phyloP scores from a whole-genome alignment of 2,329 filamentous ascomycete species.

The Penicillium sclerotigenum region DNA sequence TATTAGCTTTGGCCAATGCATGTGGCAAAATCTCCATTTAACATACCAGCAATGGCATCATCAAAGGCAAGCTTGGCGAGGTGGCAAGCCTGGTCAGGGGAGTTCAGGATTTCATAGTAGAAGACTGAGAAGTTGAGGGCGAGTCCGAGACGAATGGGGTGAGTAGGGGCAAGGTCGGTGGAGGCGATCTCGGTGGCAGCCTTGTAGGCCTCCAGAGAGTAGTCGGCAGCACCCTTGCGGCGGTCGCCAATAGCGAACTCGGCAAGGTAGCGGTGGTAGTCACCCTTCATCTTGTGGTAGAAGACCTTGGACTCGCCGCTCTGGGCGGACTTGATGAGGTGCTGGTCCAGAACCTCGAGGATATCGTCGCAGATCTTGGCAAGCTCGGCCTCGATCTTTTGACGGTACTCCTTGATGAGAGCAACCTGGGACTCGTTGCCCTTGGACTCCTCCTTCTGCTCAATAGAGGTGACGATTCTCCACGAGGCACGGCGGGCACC shows the following conservation, averaged over 20 bases:
- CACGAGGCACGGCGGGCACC: slow-evolving; percentile 94
- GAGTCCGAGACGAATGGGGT: slow-evolving; percentile 88
- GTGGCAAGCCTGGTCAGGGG: slow-evolving; percentile 96
- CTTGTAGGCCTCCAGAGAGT: slow-evolving; percentile 97
- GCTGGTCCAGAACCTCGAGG: slow-evolving; percentile 87
- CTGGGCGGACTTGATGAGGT: slow-evolving; percentile 90
- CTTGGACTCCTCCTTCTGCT: slow-evolving; percentile 99
- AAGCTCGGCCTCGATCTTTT: slow-evolving; percentile 96
- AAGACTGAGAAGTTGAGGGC: slow-evolving; percentile 97
- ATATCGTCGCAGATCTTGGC: slow-evolving; percentile 98
- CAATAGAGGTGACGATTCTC: slow-evolving; percentile 97
- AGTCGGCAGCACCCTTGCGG: slow-evolving; percentile 90
- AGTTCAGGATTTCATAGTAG: slow-evolving; percentile 99
- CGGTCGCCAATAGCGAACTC: slow-evolving; percentile 94
- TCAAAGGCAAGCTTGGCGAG: slow-evolving; percentile 94
- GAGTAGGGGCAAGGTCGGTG: slow-evolving; percentile 83
- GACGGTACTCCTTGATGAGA: slow-evolving; percentile 96
- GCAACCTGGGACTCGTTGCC: slow-evolving; percentile 86
- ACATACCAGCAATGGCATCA: slow-evolving; percentile 83
- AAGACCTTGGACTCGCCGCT: slow-evolving; percentile 98
- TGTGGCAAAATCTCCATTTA: not conserved
- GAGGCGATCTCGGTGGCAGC: slow-evolving; percentile 84
- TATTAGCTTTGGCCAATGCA: slow-evolving; percentile 23
- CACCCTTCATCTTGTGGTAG: slow-evolving; percentile 99
- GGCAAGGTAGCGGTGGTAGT: slow-evolving; percentile 98